These are phyloP conservation scores for Taphrina confusa DNA, from an alignment of 1,139 yeast genomes.

Conservation along the genomic window DNA sequence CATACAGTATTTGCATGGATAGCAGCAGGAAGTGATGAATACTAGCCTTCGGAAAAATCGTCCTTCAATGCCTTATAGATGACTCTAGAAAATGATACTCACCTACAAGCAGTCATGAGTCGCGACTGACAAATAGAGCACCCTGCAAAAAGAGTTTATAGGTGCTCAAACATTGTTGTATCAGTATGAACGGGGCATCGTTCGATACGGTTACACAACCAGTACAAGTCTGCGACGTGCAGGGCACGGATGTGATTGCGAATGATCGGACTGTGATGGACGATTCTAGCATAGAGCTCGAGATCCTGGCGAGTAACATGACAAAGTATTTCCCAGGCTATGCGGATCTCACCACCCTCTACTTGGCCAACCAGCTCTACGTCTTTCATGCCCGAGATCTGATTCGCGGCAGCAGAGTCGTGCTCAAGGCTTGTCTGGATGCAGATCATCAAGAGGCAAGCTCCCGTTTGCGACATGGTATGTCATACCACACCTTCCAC, in stretches of 20 bases:
- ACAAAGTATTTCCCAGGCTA: conserved; percentile 13
- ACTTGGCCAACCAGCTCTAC: conserved; percentile 15
- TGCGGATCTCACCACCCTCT: background rate
- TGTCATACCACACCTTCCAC: background rate
- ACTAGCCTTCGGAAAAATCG: too few relatives aligned
- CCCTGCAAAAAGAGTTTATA: too few relatives aligned
- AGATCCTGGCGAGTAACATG: background rate
- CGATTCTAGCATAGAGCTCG: background rate
- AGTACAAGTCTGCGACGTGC: background rate
- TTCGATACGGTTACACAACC: too few relatives aligned
- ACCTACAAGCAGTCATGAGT: too few relatives aligned
- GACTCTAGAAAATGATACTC: too few relatives aligned
- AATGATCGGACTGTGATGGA: background rate
- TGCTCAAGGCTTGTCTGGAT: conserved; percentile 9
- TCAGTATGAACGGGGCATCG: too few relatives aligned
- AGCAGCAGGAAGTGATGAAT: too few relatives aligned
- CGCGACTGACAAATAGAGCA: too few relatives aligned
- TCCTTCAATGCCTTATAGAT: too few relatives aligned
- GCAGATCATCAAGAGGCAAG: conserved; percentile 12
- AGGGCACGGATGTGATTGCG: background rate
- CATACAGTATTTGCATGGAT: too few relatives aligned
- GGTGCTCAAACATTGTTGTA: too few relatives aligned
- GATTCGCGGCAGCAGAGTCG: conserved; percentile 8
- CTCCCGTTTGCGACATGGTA: conserved; percentile 22
- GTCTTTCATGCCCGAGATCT: background rate